Percentiles rank a stretch among this genome's conserved stretches.
Evolutionary conservation across 2,329 filamentous ascomycete genomes (phyloP).

Genomic region (Aspergillus ochraceus): DNA sequence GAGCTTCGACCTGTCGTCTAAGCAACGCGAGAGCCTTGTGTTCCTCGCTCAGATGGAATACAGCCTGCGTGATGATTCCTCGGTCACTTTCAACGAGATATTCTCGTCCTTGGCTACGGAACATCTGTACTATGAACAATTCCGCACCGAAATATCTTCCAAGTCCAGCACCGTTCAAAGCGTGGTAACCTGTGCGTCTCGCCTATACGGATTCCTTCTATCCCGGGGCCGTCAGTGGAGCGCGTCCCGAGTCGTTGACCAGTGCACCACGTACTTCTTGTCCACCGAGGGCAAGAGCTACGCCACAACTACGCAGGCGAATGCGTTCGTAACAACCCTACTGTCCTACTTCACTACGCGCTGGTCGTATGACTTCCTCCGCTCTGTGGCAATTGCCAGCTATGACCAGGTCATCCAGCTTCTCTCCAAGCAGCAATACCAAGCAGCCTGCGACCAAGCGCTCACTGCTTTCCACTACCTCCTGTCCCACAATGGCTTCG

Average conservation of each 20-base stretch:
- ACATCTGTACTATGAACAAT: slow-evolving; percentile 41
- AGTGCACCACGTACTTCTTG: slow-evolving; percentile 35
- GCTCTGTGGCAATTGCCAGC: slow-evolving; percentile 38
- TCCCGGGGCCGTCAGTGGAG: slow-evolving; percentile 23
- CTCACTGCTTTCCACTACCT: slow-evolving; percentile 35
- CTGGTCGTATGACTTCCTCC: slow-evolving; percentile 34
- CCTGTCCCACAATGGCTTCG: slow-evolving; percentile 31
- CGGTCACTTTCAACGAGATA: slow-evolving; percentile 42
- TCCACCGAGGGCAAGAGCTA: slow-evolving; percentile 30
- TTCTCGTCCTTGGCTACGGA: slow-evolving; percentile 47
- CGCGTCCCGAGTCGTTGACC: slow-evolving; percentile 27
- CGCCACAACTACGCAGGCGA: slow-evolving; percentile 23
- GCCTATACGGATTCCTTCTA: slow-evolving; percentile 34
- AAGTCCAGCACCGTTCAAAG: slow-evolving; percentile 41
- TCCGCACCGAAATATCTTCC: slow-evolving; percentile 37
- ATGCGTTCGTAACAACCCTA: slow-evolving; percentile 32
- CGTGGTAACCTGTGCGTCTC: slow-evolving; percentile 35
- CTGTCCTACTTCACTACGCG: slow-evolving; percentile 36
- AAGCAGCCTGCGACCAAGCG: slow-evolving; percentile 34
- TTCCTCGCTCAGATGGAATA: slow-evolving; percentile 51
- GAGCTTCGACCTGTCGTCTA: slow-evolving; percentile 33
- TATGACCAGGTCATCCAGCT: slow-evolving; percentile 31
- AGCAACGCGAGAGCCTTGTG: slow-evolving; percentile 36
- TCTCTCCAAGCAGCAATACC: slow-evolving; percentile 28
- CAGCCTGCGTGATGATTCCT: slow-evolving; percentile 28